Conservation (phyloP, 106 monocot genomes). For the Phalaenopsis aphrodite region DNA sequence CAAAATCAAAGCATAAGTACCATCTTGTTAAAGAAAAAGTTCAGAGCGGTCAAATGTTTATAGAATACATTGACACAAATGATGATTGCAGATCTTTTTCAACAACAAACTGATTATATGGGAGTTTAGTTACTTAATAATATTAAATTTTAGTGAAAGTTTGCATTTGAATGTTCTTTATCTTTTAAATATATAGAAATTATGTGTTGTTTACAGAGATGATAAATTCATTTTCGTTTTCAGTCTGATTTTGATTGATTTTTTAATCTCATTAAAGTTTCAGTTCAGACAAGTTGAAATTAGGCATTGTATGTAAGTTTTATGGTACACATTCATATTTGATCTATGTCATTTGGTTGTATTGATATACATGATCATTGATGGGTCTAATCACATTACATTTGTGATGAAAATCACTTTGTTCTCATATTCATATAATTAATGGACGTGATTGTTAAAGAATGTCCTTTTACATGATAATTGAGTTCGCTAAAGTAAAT, state of each 20-base stretch:
- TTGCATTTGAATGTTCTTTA: neutral
- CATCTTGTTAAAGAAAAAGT: no score
- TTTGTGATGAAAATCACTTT: neutral
- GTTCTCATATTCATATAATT: neutral
- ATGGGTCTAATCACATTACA: neutral
- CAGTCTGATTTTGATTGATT: no score
- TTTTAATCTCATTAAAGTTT: neutral
- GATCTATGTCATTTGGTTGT: neutral
- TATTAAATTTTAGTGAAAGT: neutral
- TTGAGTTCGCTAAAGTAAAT: no score
- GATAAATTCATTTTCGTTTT: no score
- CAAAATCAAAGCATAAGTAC: no score
- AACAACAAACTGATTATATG: neutral
- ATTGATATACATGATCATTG: neutral
- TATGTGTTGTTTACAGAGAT: no score
- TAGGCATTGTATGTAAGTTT: neutral
- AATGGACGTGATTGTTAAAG: neutral
- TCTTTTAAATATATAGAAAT: neutral
- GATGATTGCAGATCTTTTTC: neutral
- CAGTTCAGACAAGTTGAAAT: neutral
- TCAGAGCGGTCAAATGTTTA: neutral
- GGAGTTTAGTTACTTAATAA: neutral
- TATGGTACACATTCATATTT: neutral
- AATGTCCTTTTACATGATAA: no score
- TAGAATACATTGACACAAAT: neutral